Percentiles rank a stretch among this genome's conserved stretches.
Evolutionary conservation across 2,329 filamentous ascomycete genomes (phyloP).

Genomic region (Exophiala spinifera): DNA sequence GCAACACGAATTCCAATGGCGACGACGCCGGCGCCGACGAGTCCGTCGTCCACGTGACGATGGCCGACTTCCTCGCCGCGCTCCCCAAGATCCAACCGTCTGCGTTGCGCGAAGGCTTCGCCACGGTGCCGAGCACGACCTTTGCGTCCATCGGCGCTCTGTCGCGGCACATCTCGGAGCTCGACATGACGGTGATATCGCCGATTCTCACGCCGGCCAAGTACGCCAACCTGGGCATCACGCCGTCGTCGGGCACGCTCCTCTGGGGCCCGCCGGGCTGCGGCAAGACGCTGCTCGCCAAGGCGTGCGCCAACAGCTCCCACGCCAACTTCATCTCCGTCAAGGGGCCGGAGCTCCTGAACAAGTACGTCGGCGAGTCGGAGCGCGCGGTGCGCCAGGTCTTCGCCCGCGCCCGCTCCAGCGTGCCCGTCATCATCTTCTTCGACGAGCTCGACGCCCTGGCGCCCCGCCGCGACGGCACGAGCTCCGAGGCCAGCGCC

Average conservation of each 20-base stretch:
- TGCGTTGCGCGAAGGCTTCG: constrained; percentile 89
- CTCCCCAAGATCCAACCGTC: constrained; percentile 74
- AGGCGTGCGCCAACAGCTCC: constrained; percentile 91
- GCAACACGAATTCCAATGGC: too few species aligned
- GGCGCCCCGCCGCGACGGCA: constrained; percentile 76
- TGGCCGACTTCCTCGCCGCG: constrained; percentile 69
- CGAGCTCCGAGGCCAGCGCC: constrained; percentile 75
- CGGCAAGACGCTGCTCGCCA: constrained; percentile 92
- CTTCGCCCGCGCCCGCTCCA: constrained; percentile 81
- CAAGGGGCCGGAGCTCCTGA: constrained; percentile 91
- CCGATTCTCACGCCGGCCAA: constrained; percentile 79
- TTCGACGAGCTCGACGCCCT: constrained; percentile 97
- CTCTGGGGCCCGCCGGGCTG: constrained; percentile 97
- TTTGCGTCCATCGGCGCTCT: constrained; percentile 92
- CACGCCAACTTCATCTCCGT: constrained; percentile 98
- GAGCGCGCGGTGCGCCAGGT: constrained; percentile 90
- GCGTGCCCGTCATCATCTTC: constrained; percentile 90
- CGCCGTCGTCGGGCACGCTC: constrained; percentile 78
- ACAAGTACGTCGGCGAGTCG: constrained; percentile 96
- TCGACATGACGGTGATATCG: constrained; percentile 81
- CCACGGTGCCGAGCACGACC: constrained; percentile 86
- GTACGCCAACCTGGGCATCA: constrained; percentile 74
- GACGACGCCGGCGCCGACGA: constrained; percentile 2
- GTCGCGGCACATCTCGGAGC: constrained; percentile 70
- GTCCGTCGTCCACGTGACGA: constrained; percentile 55